phyloP scores from a whole-genome alignment of 2,329 filamentous ascomycete species.

The Talaromyces sp. region DNA sequence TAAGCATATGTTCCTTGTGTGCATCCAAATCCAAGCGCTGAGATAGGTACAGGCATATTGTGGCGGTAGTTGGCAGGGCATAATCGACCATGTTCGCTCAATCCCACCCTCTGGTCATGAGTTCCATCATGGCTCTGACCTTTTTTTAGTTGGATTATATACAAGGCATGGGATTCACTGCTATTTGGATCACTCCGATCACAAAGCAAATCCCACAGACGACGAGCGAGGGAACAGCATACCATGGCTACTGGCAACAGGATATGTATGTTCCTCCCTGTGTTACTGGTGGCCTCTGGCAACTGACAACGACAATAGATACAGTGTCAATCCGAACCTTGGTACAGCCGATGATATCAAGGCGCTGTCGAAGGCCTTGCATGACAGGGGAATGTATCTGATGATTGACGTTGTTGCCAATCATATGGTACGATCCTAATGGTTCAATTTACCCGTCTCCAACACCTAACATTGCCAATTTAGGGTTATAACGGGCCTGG shows the following conservation, averaged over 20 bases:
- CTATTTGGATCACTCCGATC: constrained; percentile 47
- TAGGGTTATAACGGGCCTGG: constrained; percentile 44
- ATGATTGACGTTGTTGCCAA: constrained; percentile 59
- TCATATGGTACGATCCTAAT: constrained; percentile 39
- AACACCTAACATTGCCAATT: not conserved
- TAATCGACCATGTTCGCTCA: constrained; percentile 31
- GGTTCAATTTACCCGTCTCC: too few relatives aligned
- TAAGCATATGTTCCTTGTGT: constrained; percentile 8
- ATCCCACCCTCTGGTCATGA: not conserved
- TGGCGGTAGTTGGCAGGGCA: constrained; percentile 44
- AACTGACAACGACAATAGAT: constrained; percentile 21
- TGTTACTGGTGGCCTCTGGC: too few relatives aligned
- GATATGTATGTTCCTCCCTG: constrained; percentile 31
- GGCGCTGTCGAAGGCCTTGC: constrained; percentile 51
- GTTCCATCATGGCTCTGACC: too few relatives aligned
- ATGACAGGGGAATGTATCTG: constrained; percentile 54
- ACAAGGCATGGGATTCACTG: constrained; percentile 45
- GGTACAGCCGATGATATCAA: constrained; percentile 57
- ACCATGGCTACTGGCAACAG: constrained; percentile 49
- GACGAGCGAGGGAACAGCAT: constrained; percentile 38
- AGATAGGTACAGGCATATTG: constrained; percentile 31
- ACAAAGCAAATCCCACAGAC: constrained; percentile 33
- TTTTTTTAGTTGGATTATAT: constrained; percentile 46
- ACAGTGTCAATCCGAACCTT: constrained; percentile 53
- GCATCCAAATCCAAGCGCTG: not conserved